Conservation (phyloP, 441 rosid species). For the Mallotus repandus region DNA sequence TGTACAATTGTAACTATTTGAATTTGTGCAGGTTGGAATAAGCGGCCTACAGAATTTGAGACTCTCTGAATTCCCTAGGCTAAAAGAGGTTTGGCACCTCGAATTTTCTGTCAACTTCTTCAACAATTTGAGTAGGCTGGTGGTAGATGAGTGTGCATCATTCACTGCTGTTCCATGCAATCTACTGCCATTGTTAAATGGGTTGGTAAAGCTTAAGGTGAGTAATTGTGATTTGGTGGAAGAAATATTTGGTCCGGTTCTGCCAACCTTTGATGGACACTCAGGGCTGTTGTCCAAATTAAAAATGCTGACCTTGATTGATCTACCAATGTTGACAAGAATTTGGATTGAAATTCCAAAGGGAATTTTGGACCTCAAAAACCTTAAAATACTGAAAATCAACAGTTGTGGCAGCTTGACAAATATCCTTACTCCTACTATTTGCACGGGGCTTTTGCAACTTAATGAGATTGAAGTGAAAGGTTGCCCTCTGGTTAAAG, state of each 20-base stretch:
- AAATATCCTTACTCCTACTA: constrained; percentile 20
- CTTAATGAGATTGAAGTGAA: constrained; percentile 13
- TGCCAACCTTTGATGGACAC: too few relatives aligned
- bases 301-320: constrained; percentile 7
- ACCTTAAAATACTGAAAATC: constrained; percentile 12
- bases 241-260: too few relatives aligned
- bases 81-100: constrained; percentile 9
- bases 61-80: constrained; percentile 13
- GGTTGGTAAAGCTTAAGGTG: constrained; percentile 6
- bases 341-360: neutral
- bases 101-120: constrained; percentile 9
- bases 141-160: constrained; percentile 5
- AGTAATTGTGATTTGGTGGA: neutral
- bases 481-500: constrained; percentile 13
- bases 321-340: constrained; percentile 13
- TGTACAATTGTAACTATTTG: neutral
- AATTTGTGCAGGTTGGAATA: constrained; percentile 16
- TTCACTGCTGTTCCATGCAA: constrained; percentile 4
- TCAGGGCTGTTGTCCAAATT: neutral
- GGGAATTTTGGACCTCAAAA: neutral
- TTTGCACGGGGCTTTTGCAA: constrained; percentile 11
- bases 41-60: neutral
- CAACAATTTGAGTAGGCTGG: neutral
- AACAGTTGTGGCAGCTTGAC: constrained; percentile 26
- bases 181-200: neutral